These are phyloP conservation scores for Cardamine chenopodiifolia DNA, from an alignment of 345 rosid species.

Conservation along the genomic window DNA sequence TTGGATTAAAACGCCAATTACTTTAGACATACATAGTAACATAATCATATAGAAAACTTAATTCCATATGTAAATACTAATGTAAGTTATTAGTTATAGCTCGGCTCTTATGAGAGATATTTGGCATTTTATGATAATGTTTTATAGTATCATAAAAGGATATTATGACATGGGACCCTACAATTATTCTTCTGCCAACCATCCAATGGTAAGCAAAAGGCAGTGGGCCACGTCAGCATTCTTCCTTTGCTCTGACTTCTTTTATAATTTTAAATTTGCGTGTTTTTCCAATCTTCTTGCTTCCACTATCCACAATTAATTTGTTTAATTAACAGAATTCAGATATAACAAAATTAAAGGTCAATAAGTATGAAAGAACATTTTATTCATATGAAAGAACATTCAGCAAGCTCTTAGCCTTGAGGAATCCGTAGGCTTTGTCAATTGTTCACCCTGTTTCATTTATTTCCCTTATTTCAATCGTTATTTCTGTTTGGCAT, in stretches of 20 bases:
- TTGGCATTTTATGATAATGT: constrained; percentile 30
- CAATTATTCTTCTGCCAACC: constrained; percentile 30
- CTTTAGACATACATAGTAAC: neutral
- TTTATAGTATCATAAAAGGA: neutral
- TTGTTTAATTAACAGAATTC: neutral
- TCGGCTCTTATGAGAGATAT: constrained; percentile 4
- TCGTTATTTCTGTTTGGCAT: neutral
- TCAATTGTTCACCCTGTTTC: neutral
- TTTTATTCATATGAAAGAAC: neutral
- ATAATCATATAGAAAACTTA: neutral
- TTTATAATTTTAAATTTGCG: neutral
- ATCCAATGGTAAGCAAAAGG: constrained; percentile 36
- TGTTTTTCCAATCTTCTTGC: neutral
- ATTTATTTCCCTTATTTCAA: neutral
- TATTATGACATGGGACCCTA: constrained; percentile 14
- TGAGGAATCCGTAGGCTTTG: neutral
- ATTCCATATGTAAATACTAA: neutral
- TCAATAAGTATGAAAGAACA: neutral
- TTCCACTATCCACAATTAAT: neutral
- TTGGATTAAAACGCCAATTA: neutral
- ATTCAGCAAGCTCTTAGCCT: neutral
- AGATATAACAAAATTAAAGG: neutral
- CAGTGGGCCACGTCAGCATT: constrained; percentile 37
- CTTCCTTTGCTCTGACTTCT: constrained; percentile 6
- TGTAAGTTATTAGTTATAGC: constrained; percentile 1